Evolutionary conservation across 108 stramenopile species (phyloP), one percentile per base, ranked within the genome.

Genomic region (Fistulifera solaris): DNA sequence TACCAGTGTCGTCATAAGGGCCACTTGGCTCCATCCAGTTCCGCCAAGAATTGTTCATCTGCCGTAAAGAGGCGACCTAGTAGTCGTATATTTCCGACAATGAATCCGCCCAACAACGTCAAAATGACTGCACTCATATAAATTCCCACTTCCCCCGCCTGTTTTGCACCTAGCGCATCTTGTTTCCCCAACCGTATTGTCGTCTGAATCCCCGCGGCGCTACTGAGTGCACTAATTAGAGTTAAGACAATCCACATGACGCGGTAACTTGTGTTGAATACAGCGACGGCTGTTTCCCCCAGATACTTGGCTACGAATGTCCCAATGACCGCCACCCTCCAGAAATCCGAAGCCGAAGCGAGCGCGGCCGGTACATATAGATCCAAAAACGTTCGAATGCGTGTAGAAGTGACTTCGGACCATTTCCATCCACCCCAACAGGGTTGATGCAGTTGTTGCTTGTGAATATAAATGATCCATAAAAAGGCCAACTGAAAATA

Each of bases 221-320:
- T 71, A 0, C 71, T 56, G 21, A 85, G 45, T 1, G 85, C 73
- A 26, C 67, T 72, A 11, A 85, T 71, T 28, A 87, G 56, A 11
- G 76, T 83, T 48, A 92, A 56, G 1, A 73, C 75, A 50, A 92
- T 92, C 90, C 90, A 92, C 61, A 92, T 75, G 58, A 92, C 81
- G 17, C 87, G 74, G 58, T 92, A 92, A 1, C 81, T 79, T 1
- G 90, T 80, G 62, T 92, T 92, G 68, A 92, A 92, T 19, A 92
- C 72, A 2, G 78, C 90, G 12, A 87, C 75, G 51, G 84, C 78
- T 28, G 25, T 53, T 54, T 87, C 78, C 27, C 84, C 85, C 38
- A 92, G 25, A 12, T 61, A 58, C 6, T 83, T 80, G 27, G 89
- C 89, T 10, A 87, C 53, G 24, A 61, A 59, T 15, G 52, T 56